Base-by-base conservation (phyloP, 495 filamentous ascomycete species). In the Tuber borchii region DNA sequence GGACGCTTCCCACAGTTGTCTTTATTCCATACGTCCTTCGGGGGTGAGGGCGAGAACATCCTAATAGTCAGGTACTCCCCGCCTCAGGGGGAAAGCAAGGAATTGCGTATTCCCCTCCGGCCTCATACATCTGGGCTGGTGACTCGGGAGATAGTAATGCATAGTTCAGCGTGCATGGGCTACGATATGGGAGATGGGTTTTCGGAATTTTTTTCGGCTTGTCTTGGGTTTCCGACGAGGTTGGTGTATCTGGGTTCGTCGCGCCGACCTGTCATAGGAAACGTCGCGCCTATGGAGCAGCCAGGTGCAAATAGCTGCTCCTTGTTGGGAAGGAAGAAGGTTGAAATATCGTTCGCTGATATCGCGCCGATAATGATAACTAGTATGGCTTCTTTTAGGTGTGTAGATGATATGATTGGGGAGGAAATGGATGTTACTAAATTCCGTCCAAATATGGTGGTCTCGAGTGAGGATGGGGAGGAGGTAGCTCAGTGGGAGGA, bases 371-470 rank as follows among this genome's bases (percentile, higher is more conserved):
- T 91, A 76, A 85, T 97, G 2, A 83, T 98, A 9, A 87, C 91
- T 20, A 92, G 91, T 5, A 87, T 90, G 75, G 87, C 89, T 0
- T 97, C 93, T 1, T 85, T 95, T 16, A 83, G 86, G 14, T 86
- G 93, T 75, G 89, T 97, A 69, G 88, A 87, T 34, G 79, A 83
- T 5, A 88, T 93, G 31, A 40, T 72, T 2, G 76, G 26, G 31
- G 75, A 71, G 39, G 77, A 85, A n/a, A 89, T 93, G 86, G 90
- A 91, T 77, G 87, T 92, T 80, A 90, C 89, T 17, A 95, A 94
- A 81, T 94, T 97, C 84, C 88, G 95, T 42, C 91, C 93, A 0
- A 97, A 97, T 79, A 89, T 97, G 61, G 90, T 97, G 12, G 83
- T 97, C 12, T 87, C 88, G 16, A 46, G 72, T 10, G 77, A 79